Base-by-base conservation (phyloP, 2,329 filamentous ascomycete genomes). In the Hortaea werneckii region DNA sequence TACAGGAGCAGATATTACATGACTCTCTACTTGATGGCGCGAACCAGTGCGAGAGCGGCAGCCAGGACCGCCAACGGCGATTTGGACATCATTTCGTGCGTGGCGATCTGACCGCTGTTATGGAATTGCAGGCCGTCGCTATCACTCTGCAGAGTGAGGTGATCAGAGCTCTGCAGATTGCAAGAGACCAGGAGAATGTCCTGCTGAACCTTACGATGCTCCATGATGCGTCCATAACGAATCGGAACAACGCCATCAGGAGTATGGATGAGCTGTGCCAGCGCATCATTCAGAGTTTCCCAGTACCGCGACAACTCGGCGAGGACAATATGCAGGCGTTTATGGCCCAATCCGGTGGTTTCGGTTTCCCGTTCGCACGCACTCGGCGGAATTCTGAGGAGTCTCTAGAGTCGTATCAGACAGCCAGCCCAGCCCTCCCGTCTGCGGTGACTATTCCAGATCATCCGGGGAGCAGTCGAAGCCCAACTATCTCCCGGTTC, bases 111-210 rank as follows among this genome's bases (percentile, higher is more conserved):
- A 51, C 58, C 58, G 62, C 43, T 12, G 42, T 46, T 5, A 35
- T 44, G 11, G 42, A 51, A 37, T 43, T 55, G 20, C 45, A 64
- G 5, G 63, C 66, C 45, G 61, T 69, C 20, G 61, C 64, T 10
- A 56, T 68, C 6, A 54, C 62, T n/a, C 57, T 70, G 46, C 65
- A 69, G 48, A 61, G 62, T 26, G 64, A 69, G 46, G 61, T 68
- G 12, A 64, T 70, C 40, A 58, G 61, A 42, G 60, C 59, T 42
- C 52, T 69, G 13, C 62, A 68, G 46, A 56, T 67, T 44, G 64
- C 61, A n/a, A 54, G 59, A 34, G 57, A 64, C 37, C 59, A 61
- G 35, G 59, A 61, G 27, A 54, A 59, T 39, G 60, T 59, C 0
- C 51, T 59, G 7, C 50, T 67, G n/a, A 64, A 68, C 44, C 48